phyloP scores from a whole-genome alignment of 1,139 yeast species.

The Debaryomyces sp. region DNA sequence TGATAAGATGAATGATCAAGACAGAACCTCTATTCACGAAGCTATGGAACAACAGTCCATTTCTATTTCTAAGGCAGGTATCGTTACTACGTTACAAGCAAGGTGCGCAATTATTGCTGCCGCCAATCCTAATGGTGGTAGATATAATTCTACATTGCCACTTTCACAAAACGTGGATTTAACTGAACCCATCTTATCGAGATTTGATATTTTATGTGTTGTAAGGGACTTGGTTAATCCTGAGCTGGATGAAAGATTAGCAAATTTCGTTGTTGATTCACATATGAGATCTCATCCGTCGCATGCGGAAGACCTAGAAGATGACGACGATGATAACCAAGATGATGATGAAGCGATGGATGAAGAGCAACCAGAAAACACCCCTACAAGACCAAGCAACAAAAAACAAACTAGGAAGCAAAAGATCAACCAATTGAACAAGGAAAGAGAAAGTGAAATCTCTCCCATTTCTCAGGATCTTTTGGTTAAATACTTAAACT shows the following conservation, averaged over 20 bases:
- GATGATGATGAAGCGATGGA: conserved; percentile 31
- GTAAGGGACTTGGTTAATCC: conserved; percentile 93
- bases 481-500: conserved; percentile 83
- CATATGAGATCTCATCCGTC: conserved; percentile 90
- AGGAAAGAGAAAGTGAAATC: conserved; percentile 67
- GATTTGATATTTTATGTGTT: conserved; percentile 94
- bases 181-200: conserved; percentile 94
- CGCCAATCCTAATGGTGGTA: conserved; percentile 96
- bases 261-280: conserved; percentile 85
- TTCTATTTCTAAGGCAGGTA: conserved; percentile 97
- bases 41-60: conserved; percentile 99
- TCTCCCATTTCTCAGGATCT: conserved; percentile 86
- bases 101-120: conserved; percentile 97
- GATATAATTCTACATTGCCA: conserved; percentile 89
- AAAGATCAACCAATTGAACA: conserved; percentile 45
- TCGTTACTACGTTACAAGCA: conserved; percentile 93
- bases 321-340: conserved; percentile 32
- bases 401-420: conserved; percentile 40
- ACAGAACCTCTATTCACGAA: conserved; percentile 96
- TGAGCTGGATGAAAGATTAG: conserved; percentile 85
- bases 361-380: conserved; percentile 26
- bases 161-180: conserved; percentile 89
- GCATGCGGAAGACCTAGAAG: conserved; percentile 38
- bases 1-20: conserved; percentile 98
- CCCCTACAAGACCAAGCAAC: conserved; percentile 14